phyloP scores from a whole-genome alignment of 441 rosid genomes.

The Pelargonium cotyledonis region DNA sequence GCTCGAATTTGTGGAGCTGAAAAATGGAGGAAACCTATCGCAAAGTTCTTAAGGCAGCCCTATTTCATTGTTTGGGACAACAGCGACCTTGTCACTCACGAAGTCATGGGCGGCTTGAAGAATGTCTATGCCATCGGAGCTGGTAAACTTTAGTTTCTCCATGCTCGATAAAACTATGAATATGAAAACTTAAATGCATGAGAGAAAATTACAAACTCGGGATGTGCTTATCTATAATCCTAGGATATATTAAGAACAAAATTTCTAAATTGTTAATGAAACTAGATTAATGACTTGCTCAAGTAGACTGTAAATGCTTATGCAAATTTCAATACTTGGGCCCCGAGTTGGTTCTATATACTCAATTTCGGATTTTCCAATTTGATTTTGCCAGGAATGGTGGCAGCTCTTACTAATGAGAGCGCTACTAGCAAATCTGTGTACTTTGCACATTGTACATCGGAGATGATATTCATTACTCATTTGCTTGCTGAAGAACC shows the following conservation, averaged over 20 bases:
- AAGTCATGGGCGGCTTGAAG: constrained; percentile 89
- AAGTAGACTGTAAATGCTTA: not conserved
- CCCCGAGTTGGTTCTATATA: not conserved
- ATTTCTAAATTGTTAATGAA: too few species aligned
- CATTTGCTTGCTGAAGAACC: constrained; percentile 50
- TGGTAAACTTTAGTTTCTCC: constrained; percentile 35
- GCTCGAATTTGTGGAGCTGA: constrained; percentile 94
- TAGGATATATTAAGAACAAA: too few species aligned
- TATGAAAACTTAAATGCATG: too few species aligned
- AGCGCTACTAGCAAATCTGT: constrained; percentile 55
- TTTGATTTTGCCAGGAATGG: constrained; percentile 36
- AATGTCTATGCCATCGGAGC: constrained; percentile 99
- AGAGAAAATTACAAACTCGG: too few species aligned
- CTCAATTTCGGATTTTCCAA: not conserved
- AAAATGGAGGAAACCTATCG: constrained; percentile 87
- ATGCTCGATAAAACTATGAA: too few species aligned
- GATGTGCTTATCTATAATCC: too few species aligned
- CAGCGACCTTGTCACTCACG: constrained; percentile 69
- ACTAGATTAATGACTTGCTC: too few species aligned
- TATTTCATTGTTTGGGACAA: constrained; percentile 96
- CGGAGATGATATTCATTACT: constrained; percentile 54
- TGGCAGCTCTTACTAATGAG: constrained; percentile 49
- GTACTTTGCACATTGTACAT: constrained; percentile 49
- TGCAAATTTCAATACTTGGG: not conserved
- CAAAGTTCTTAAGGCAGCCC: constrained; percentile 81